These are phyloP conservation scores for Phytopythium sindhum DNA, from an alignment of 352 stramenopile species.

Conservation along the genomic window DNA sequence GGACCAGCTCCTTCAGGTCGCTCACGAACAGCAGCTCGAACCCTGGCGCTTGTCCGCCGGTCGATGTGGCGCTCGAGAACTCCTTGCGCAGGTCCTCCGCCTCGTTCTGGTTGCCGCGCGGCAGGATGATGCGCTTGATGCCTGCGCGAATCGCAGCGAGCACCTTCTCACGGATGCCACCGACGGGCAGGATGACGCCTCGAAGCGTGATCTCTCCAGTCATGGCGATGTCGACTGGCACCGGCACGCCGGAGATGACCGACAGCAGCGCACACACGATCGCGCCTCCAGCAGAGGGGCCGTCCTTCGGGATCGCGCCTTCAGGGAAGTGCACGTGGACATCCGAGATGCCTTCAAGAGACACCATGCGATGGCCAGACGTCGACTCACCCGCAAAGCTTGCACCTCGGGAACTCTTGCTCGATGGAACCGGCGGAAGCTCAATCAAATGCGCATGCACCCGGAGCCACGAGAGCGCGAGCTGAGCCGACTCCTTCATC, in stretches of 20 bases:
- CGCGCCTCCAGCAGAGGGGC: conserved; percentile 80
- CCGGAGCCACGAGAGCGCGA: conserved; percentile 82
- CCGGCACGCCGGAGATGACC: conserved; percentile 52
- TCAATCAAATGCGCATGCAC: conserved; percentile 59
- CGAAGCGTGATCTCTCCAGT: conserved; percentile 87
- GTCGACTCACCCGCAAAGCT: conserved; percentile 12
- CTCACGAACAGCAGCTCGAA: conserved; percentile 70
- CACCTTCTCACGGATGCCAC: conserved; percentile 90
- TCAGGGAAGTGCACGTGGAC: conserved; percentile 90
- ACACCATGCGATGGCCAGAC: conserved; percentile 23
- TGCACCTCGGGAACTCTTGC: neutral
- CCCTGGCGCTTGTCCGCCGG: conserved; percentile 11
- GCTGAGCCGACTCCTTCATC: conserved; percentile 87
- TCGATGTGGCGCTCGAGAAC: conserved; percentile 30
- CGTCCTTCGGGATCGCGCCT: conserved; percentile 88
- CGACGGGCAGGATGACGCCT: conserved; percentile 87
- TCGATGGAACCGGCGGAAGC: conserved; percentile 19
- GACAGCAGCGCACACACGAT: conserved; percentile 87
- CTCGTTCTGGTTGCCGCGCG: conserved; percentile 70
- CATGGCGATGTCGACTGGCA: conserved; percentile 84
- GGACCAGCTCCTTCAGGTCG: conserved; percentile 58
- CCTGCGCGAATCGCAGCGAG: conserved; percentile 82
- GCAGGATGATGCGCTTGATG: conserved; percentile 79
- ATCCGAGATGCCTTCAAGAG: conserved; percentile 55
- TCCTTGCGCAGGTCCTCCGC: conserved; percentile 66